Evolutionary conservation across 768 basidiomycete species (phyloP), one percentile per base, ranked within the genome.

Genomic region (Pisolithus microcarpus): DNA sequence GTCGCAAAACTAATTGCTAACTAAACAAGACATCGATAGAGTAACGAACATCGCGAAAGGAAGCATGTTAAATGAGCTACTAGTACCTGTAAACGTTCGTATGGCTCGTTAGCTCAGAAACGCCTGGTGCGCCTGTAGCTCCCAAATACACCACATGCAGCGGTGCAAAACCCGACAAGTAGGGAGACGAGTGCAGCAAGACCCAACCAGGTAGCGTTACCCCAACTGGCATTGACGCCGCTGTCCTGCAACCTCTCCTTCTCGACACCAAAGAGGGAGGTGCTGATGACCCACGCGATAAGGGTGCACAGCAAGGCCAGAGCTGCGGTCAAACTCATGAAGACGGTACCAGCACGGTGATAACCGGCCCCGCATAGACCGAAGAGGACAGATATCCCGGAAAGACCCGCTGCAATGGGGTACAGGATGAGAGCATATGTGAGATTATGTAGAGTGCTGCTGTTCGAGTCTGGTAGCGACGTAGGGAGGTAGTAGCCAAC

Each of bases 121-220:
- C 48, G 52, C 38, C 60, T 55, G 43, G 67, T 58, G 13, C 56
- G 57, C 38, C 75, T 76, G 68, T 85, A 89, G 50, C 76, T 69
- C 6, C 87, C 84, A 61, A 84, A 87, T 47, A 79, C 71, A 28
- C 85, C 85, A 56, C 81, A 82, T 4, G 77, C 72, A 13, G 80
- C 76, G 2, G 80, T 74, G 67, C 84, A 85, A 68, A 84, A 84
- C 23, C 77, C 83, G 15, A 90, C 52, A 39, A 82, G 54, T 44
- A 92, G 75, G 1, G 87, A 75, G 48, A 79, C 75, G 46, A 87
- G 70, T 1, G 88, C 87, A 50, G 79, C 88, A 40, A 92, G 75
- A 3, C 84, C 85, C 51, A 91, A 61, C 90, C 90, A 93, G 61
- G 81, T 82, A 40, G 86, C 89, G 64, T 88, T 90, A 15, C 88